phyloP scores from a whole-genome alignment of 2,329 filamentous ascomycete species.

The Colletotrichum liaoningense region DNA sequence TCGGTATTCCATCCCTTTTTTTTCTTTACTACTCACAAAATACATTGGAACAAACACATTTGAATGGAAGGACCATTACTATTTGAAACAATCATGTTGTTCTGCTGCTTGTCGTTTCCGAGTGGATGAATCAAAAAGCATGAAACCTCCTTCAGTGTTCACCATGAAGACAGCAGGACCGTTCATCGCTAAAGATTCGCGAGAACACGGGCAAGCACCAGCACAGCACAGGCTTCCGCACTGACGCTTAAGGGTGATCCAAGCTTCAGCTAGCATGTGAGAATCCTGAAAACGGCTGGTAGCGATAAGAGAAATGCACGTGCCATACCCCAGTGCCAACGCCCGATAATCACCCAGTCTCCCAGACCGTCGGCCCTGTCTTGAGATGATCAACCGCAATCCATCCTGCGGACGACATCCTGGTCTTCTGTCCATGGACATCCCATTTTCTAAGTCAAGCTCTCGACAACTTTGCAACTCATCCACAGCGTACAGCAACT shows the following conservation, averaged over 20 bases:
- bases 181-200: background rate
- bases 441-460: background rate
- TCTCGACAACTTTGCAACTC: background rate
- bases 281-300: constrained; percentile 32
- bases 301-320: constrained; percentile 24
- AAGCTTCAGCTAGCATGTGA: constrained; percentile 29
- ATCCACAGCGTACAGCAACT: background rate
- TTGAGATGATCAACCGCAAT: constrained; percentile 2
- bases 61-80: background rate
- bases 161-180: background rate
- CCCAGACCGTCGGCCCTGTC: background rate
- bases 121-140: background rate
- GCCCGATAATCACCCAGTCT: background rate
- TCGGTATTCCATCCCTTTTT: background rate
- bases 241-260: constrained; percentile 1
- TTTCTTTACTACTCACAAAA: background rate
- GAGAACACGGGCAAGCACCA: background rate
- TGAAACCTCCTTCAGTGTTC: background rate
- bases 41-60: background rate
- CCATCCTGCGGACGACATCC: constrained; percentile 8
- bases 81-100: background rate
- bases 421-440: constrained; percentile 1
- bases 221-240: background rate
- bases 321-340: constrained; percentile 27
- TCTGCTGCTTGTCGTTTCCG: background rate